Percentiles rank a stretch among this genome's conserved stretches.
phyloP scores from a whole-genome alignment of 371 early-diverging fungal genomes.

The Mucor mucedo region DNA sequence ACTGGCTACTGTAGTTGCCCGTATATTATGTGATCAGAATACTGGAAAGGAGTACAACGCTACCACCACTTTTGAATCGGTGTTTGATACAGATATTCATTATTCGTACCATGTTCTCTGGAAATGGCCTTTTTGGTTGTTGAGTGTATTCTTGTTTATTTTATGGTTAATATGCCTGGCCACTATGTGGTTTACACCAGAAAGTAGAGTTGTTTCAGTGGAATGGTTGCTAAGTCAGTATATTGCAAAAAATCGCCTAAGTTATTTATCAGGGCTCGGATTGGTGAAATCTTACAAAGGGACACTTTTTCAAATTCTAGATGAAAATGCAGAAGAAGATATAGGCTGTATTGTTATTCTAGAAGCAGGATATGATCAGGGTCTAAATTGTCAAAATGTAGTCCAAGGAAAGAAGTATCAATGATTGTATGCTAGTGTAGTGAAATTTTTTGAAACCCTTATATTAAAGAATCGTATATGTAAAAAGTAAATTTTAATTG shows the following conservation, averaged over 20 bases:
- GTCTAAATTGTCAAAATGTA: no score
- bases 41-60: background rate
- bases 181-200: background rate
- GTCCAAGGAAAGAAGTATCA: no score
- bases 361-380: background rate
- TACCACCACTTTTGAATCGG: background rate
- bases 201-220: background rate
- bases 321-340: background rate
- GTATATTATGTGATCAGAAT: background rate
- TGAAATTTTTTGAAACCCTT: no score
- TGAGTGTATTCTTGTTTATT: background rate
- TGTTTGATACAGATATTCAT: background rate
- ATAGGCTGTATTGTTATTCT: background rate
- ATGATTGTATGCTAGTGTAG: no score
- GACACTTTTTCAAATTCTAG: background rate
- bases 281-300: background rate
- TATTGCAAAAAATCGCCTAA: background rate
- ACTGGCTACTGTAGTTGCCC: background rate
- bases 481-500: no score
- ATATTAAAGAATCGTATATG: no score
- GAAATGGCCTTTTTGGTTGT: background rate
- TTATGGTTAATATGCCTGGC: background rate
- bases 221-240: background rate
- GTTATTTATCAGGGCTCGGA: background rate
- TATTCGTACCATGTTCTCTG: background rate